Percentiles rank a stretch among this genome's conserved stretches.
Evolutionary conservation across 768 basidiomycete genomes (phyloP).

Genomic region (Amanita phalloides): DNA sequence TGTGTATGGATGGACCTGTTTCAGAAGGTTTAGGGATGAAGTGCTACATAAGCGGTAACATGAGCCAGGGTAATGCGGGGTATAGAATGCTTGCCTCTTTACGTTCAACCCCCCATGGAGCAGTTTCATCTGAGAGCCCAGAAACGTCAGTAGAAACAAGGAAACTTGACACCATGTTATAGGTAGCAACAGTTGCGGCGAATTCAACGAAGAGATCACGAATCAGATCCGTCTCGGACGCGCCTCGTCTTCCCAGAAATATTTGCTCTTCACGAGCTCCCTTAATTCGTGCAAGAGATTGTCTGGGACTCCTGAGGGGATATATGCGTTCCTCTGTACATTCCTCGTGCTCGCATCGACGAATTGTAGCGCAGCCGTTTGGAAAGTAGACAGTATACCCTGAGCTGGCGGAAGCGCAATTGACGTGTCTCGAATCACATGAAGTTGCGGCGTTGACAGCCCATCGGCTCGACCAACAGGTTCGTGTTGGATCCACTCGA

Average conservation of each 20-base stretch:
- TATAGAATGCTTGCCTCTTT: slow-evolving; percentile 23
- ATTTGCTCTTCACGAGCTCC: slow-evolving; percentile 11
- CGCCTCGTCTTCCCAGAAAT: neutral
- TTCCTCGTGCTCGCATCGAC: slow-evolving; percentile 47
- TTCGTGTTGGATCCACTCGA: slow-evolving; percentile 51
- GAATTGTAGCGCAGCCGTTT: slow-evolving; percentile 42
- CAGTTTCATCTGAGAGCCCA: slow-evolving; percentile 32
- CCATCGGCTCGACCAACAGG: slow-evolving; percentile 38
- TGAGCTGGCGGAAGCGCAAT: slow-evolving; percentile 28
- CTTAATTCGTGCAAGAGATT: slow-evolving; percentile 24
- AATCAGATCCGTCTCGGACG: slow-evolving; percentile 15
- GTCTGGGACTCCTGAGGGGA: slow-evolving; percentile 30
- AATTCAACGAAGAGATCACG: slow-evolving; percentile 46
- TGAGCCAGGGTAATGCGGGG: neutral
- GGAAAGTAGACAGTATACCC: slow-evolving; percentile 33
- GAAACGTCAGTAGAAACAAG: slow-evolving; percentile 51
- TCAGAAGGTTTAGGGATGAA: slow-evolving; percentile 25
- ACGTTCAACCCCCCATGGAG: slow-evolving; percentile 40
- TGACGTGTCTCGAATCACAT: slow-evolving; percentile 37
- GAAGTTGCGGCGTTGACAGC: slow-evolving; percentile 42
- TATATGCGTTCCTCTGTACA: no score
- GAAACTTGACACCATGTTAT: slow-evolving; percentile 64
- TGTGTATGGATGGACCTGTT: slow-evolving; percentile 10
- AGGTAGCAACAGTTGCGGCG: slow-evolving; percentile 38
- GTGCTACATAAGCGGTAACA: slow-evolving; percentile 18